phyloP scores from a whole-genome alignment of 106 monocot species.

The Amphibolis antarctica region DNA sequence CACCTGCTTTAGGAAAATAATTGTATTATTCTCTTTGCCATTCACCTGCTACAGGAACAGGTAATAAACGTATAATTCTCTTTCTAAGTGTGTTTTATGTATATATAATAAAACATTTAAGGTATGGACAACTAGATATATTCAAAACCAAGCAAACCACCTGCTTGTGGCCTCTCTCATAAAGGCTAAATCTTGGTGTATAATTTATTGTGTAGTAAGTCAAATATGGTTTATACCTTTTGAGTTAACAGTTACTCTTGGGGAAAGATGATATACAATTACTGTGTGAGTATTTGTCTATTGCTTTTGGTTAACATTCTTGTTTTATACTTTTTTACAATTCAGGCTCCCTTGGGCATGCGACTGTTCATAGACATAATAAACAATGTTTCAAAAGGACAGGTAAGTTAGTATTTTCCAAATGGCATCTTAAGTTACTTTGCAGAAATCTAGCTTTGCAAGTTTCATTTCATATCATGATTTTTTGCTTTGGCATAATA shows the following conservation, averaged over 20 bases:
- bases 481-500: not conserved
- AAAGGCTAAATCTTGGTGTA: no score
- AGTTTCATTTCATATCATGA: no score
- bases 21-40: no score
- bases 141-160: no score
- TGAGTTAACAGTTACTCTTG: not conserved
- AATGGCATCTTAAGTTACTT: not conserved
- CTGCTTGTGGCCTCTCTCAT: no score
- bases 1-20: no score
- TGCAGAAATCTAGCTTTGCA: not conserved
- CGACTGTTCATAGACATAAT: not conserved
- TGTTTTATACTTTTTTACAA: not conserved
- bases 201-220: not conserved
- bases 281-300: not conserved
- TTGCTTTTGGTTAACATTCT: not conserved
- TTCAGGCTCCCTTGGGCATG: constrained; percentile 1
- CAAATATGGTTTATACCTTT: not conserved
- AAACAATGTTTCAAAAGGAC: constrained; percentile 3
- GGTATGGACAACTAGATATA: no score
- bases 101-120: no score
- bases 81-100: no score
- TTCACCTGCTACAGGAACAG: no score
- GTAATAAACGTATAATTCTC: no score
- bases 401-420: not conserved
- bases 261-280: not conserved